phyloP scores from a whole-genome alignment of 1,284 basidiomycete species.

The Ceratobasidium sp. region DNA sequence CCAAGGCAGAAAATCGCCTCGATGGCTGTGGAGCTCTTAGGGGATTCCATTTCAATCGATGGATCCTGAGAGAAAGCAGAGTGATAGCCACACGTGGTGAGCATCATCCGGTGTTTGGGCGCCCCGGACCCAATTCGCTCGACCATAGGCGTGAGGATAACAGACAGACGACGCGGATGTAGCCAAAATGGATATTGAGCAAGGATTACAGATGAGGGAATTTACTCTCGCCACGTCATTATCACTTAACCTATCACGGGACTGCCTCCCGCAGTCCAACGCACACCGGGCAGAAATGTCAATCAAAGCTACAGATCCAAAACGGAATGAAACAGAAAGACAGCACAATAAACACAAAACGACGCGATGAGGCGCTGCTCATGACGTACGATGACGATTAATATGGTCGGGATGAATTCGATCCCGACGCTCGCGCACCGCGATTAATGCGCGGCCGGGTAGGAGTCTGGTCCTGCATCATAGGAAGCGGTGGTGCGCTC shows the following conservation, averaged over 20 bases:
- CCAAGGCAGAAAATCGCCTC: background rate
- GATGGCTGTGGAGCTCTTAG: slow-evolving; percentile 3
- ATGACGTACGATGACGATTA: slow-evolving; percentile 10
- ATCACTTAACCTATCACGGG: slow-evolving; percentile 11
- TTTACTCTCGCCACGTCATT: background rate
- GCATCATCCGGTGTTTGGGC: background rate
- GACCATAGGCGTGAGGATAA: background rate
- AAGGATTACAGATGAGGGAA: slow-evolving; percentile 36
- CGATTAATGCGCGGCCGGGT: slow-evolving; percentile 35
- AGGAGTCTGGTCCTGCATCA: slow-evolving; percentile 20
- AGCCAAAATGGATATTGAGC: slow-evolving; percentile 9
- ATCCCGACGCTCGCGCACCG: slow-evolving; percentile 29
- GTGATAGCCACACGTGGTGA: background rate
- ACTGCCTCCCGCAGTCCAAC: slow-evolving; percentile 5
- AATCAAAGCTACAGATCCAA: slow-evolving; percentile 38
- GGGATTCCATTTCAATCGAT: background rate
- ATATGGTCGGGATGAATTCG: slow-evolving; percentile 29
- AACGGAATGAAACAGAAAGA: slow-evolving; percentile 22
- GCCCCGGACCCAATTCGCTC: background rate
- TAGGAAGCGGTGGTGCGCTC: slow-evolving; percentile 27
- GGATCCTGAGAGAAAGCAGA: background rate
- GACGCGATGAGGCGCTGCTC: slow-evolving; percentile 2
- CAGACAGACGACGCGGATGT: background rate
- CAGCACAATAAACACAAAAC: slow-evolving; percentile 32
- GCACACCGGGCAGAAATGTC: background rate